These are phyloP conservation scores for Mycena alexandri DNA, from an alignment of 768 basidiomycete species.

Conservation along the genomic window DNA sequence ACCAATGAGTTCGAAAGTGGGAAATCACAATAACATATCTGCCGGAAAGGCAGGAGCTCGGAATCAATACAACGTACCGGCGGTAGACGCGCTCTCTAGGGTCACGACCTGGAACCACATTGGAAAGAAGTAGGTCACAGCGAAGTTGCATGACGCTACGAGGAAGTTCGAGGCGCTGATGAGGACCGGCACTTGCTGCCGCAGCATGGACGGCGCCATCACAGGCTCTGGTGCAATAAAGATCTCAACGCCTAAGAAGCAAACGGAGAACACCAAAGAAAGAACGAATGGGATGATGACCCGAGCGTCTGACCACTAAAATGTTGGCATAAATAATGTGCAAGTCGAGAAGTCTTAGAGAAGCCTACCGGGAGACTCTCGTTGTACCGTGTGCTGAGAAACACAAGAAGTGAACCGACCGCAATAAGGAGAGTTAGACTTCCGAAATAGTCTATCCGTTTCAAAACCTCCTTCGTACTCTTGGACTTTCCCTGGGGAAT, in stretches of 20 bases:
- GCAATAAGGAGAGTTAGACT: slow-evolving; percentile 70
- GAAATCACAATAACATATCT: no score
- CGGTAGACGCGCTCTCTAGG: slow-evolving; percentile 74
- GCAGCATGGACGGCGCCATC: slow-evolving; percentile 74
- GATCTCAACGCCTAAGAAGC: slow-evolving; percentile 76
- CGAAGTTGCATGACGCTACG: slow-evolving; percentile 80
- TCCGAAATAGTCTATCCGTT: slow-evolving; percentile 86
- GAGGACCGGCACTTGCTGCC: slow-evolving; percentile 76
- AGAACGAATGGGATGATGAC: slow-evolving; percentile 66
- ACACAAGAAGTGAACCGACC: slow-evolving; percentile 72
- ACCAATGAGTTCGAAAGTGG: background rate
- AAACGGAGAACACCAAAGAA: slow-evolving; percentile 58
- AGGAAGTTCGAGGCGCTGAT: slow-evolving; percentile 81
- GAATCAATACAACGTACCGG: slow-evolving; percentile 58
- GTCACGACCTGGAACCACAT: slow-evolving; percentile 89
- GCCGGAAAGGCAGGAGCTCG: background rate
- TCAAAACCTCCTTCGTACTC: slow-evolving; percentile 73
- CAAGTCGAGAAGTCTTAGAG: slow-evolving; percentile 4
- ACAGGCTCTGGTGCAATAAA: slow-evolving; percentile 78
- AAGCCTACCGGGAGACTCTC: slow-evolving; percentile 69
- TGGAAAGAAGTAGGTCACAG: slow-evolving; percentile 84
- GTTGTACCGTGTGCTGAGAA: slow-evolving; percentile 79
- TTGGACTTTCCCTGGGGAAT: slow-evolving; percentile 72
- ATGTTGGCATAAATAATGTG: slow-evolving; percentile 3
- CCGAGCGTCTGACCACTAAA: slow-evolving; percentile 67